A percentile compares a stretch with the other conserved stretches of the same genome.
Conservation (phyloP, 2,329 filamentous ascomycete genomes). For the Epicoccum sorghinum region DNA sequence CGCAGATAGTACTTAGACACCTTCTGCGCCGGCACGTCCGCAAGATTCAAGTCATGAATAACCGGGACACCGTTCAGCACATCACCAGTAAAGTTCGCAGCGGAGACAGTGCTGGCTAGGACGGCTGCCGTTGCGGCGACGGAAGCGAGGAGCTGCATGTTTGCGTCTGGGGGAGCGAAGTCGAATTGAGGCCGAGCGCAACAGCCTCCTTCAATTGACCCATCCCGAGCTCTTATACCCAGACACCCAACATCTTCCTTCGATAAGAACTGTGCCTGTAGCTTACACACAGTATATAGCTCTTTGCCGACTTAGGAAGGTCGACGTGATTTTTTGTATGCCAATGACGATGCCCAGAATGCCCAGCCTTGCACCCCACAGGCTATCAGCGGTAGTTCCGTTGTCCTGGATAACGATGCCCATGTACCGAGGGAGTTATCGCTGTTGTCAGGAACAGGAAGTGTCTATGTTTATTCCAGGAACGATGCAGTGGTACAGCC, state of each 20-base stretch:
- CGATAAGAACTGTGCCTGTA: constrained; percentile 23
- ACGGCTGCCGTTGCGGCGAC: constrained; percentile 25
- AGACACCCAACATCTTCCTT: neutral
- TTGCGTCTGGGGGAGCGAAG: neutral
- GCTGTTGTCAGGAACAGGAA: neutral
- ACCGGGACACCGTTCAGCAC: constrained; percentile 41
- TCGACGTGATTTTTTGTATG: constrained; percentile 19
- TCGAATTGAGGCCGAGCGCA: neutral
- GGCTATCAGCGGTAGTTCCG: constrained; percentile 11
- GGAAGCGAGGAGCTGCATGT: constrained; percentile 35
- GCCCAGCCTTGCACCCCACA: constrained; percentile 17
- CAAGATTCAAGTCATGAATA: constrained; percentile 43
- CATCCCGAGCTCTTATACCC: constrained; percentile 10
- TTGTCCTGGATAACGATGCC: constrained; percentile 3
- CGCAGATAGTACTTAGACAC: constrained; percentile 48
- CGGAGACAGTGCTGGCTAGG: constrained; percentile 24
- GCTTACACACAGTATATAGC: constrained; percentile 13
- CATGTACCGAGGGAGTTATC: neutral
- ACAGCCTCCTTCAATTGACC: neutral
- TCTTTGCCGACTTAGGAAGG: constrained; percentile 40
- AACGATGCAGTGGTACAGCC: too few relatives aligned
- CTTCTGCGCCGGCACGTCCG: constrained; percentile 44
- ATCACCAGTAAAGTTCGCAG: constrained; percentile 41
- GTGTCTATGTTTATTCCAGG: neutral
- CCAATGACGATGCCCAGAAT: constrained; percentile 39